Evolutionary conservation across 345 rosid species (phyloP).

Genomic region (Dipteronia dyeriana): DNA sequence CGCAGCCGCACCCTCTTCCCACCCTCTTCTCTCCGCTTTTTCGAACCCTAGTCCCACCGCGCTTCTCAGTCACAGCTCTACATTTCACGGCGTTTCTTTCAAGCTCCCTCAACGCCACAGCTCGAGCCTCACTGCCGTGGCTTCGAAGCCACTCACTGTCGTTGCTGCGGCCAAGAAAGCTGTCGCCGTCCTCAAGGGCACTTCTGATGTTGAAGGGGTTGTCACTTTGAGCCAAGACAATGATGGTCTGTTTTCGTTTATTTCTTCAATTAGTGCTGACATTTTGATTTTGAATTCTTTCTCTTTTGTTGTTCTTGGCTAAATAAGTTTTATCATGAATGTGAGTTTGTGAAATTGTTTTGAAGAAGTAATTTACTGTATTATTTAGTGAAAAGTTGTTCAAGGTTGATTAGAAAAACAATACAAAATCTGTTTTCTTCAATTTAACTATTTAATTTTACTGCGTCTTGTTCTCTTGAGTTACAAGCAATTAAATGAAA

Average conservation of each 20-base stretch:
- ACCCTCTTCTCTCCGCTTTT: slow-evolving; percentile 25
- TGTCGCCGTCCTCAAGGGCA: slow-evolving; percentile 88
- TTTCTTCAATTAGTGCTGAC: neutral
- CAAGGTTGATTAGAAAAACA: neutral
- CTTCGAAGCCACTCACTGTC: slow-evolving; percentile 48
- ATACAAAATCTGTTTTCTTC: neutral
- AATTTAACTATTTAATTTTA: neutral
- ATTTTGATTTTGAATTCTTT: neutral
- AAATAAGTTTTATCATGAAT: neutral
- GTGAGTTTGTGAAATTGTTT: neutral
- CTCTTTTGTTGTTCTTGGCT: too few species aligned
- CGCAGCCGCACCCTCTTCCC: slow-evolving; percentile 21
- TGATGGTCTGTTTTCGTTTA: slow-evolving; percentile 44
- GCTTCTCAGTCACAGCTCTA: slow-evolving; percentile 32
- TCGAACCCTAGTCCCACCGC: slow-evolving; percentile 17
- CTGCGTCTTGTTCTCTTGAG: neutral
- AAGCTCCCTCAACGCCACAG: slow-evolving; percentile 40
- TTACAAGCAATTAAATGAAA: neutral
- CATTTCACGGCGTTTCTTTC: slow-evolving; percentile 62
- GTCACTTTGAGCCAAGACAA: slow-evolving; percentile 77
- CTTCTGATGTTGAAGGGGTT: slow-evolving; percentile 82
- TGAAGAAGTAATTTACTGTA: too few species aligned
- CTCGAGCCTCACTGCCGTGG: slow-evolving; percentile 35
- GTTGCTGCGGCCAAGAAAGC: slow-evolving; percentile 77
- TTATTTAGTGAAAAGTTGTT: neutral